Evolutionary conservation across 2,329 filamentous ascomycete genomes (phyloP).

Genomic region (Scolecobasidium constrictum): DNA sequence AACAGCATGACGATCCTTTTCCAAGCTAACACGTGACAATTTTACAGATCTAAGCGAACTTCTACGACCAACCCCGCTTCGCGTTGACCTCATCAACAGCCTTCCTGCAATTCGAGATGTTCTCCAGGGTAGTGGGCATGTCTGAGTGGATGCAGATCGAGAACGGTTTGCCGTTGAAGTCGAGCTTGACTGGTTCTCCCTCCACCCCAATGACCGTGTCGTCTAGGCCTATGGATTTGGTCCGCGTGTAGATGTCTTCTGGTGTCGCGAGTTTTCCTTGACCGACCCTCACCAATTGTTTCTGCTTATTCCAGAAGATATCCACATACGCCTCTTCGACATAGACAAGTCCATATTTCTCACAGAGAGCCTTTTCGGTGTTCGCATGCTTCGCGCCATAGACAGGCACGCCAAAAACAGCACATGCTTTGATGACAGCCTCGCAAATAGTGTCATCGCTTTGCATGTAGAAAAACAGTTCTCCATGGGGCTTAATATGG

Average conservation of each 20-base stretch:
- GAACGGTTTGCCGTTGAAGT: constrained; percentile 16
- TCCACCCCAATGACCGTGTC: constrained; percentile 12
- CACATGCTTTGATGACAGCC: constrained; percentile 40
- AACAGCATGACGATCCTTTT: too few species aligned
- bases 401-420: constrained; percentile 43
- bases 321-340: constrained; percentile 45
- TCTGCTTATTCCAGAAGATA: constrained; percentile 43
- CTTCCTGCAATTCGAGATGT: constrained; percentile 15
- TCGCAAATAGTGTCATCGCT: constrained; percentile 39
- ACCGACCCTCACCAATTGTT: constrained; percentile 43
- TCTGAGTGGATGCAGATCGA: constrained; percentile 22
- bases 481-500: constrained; percentile 54
- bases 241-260: constrained; percentile 14
- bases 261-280: constrained; percentile 40
- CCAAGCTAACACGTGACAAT: too few species aligned
- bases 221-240: constrained; percentile 11
- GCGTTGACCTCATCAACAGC: constrained; percentile 18
- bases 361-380: constrained; percentile 36
- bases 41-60: too few species aligned
- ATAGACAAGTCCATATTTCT: constrained; percentile 33
- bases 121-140: constrained; percentile 18
- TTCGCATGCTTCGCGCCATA: constrained; percentile 41
- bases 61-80: constrained; percentile 1
- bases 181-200: constrained; percentile 13
- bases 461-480: constrained; percentile 48